phyloP scores from a whole-genome alignment of 768 basidiomycete species.

The Leucocoprinus leucothites region DNA sequence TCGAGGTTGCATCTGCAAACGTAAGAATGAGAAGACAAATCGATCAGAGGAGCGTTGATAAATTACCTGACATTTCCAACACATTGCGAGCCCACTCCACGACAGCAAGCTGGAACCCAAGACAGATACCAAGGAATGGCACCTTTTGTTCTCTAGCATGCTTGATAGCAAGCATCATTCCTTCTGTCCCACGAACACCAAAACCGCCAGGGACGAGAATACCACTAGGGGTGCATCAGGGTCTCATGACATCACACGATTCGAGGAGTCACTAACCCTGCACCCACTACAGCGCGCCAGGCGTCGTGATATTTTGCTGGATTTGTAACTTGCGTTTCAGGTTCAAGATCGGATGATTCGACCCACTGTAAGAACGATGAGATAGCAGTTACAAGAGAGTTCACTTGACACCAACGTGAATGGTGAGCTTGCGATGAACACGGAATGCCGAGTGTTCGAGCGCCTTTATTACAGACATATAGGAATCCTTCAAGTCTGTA shows the following conservation, averaged over 20 bases:
- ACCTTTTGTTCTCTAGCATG: constrained; percentile 94
- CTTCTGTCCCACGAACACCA: constrained; percentile 89
- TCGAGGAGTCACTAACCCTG: constrained; percentile 52
- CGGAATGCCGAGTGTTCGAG: constrained; percentile 96
- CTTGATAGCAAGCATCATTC: constrained; percentile 98
- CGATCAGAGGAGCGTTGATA: not conserved
- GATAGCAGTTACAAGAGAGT: not conserved
- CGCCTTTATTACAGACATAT: constrained; percentile 97
- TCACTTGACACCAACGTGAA: constrained; percentile 56
- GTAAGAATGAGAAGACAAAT: not conserved
- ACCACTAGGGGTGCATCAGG: constrained; percentile 48
- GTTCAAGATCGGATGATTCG: constrained; percentile 89
- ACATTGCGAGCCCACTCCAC: constrained; percentile 92
- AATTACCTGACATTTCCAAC: constrained; percentile 61
- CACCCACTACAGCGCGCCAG: constrained; percentile 88
- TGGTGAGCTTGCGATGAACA: constrained; percentile 76
- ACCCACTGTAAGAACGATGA: constrained; percentile 68
- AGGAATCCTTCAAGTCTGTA: constrained; percentile 94
- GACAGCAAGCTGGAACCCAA: constrained; percentile 97
- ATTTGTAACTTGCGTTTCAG: constrained; percentile 69
- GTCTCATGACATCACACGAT: constrained; percentile 9
- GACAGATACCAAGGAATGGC: constrained; percentile 95
- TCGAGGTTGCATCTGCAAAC: constrained; percentile 72
- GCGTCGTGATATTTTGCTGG: constrained; percentile 94
- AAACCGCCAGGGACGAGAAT: constrained; percentile 98